phyloP scores from a whole-genome alignment of 78 protist species.

The Dictyostelium citrinum region DNA sequence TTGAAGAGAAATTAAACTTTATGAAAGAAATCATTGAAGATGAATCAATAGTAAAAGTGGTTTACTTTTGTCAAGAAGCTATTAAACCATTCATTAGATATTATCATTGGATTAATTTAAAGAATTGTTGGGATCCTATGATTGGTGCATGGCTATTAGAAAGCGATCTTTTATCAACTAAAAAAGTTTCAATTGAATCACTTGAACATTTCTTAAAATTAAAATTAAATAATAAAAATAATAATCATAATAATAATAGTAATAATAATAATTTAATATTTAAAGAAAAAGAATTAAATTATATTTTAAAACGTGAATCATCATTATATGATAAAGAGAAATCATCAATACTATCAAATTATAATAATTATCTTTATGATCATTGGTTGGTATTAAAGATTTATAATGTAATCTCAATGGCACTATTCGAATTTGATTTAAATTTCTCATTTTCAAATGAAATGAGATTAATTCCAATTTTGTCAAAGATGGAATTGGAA shows the following conservation, averaged over 20 bases:
- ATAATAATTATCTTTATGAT: not conserved
- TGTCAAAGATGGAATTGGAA: slow-evolving; percentile 41
- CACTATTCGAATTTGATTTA: not conserved
- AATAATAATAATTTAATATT: not conserved
- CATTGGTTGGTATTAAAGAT: not conserved
- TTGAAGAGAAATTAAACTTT: not conserved
- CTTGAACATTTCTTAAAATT: not conserved
- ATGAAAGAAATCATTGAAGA: not conserved
- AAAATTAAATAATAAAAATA: not conserved
- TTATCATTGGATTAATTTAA: not conserved
- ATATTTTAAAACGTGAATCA: not conserved
- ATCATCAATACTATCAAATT: not conserved
- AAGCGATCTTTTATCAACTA: not conserved
- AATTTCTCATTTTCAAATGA: not conserved
- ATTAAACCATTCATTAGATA: not conserved
- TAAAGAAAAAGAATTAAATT: not conserved
- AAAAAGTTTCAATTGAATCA: not conserved
- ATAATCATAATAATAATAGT: not conserved
- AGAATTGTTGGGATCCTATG: not conserved
- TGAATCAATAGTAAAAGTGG: not conserved
- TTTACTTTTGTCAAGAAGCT: not conserved
- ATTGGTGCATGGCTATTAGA: slow-evolving; percentile 24
- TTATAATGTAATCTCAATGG: not conserved
- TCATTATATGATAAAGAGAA: not conserved
- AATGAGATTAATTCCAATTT: slow-evolving; percentile 13